These are phyloP conservation scores for Fomitopsis betulina DNA, from an alignment of 1,284 basidiomycete species.

Conservation along the genomic window DNA sequence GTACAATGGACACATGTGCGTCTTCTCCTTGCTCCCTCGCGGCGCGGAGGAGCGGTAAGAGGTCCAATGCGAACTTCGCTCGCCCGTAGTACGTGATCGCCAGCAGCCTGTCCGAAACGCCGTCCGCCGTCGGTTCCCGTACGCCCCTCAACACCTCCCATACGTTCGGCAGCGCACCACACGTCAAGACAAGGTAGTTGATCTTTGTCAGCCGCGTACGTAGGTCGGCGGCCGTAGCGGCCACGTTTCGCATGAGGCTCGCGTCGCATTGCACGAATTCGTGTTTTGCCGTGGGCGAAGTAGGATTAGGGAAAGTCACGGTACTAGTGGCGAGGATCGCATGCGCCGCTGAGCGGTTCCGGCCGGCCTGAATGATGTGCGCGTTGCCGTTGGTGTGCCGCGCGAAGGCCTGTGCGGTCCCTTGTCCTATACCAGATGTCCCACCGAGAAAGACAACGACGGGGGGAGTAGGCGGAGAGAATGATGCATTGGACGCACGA, in stretches of 20 bases:
- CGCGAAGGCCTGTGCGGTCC: slow-evolving; percentile 26
- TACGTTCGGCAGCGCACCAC: slow-evolving; percentile 26
- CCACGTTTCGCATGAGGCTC: slow-evolving; percentile 30
- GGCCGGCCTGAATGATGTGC: slow-evolving; percentile 31
- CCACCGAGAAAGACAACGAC: slow-evolving; percentile 32
- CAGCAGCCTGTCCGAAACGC: slow-evolving; percentile 21
- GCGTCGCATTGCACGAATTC: slow-evolving; percentile 35
- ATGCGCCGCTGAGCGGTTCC: slow-evolving; percentile 31
- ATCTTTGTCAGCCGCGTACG: slow-evolving; percentile 23
- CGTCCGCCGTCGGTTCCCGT: slow-evolving; percentile 13
- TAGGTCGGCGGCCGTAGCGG: slow-evolving; percentile 21
- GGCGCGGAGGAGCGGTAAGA: slow-evolving; percentile 20
- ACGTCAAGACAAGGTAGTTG: slow-evolving; percentile 30
- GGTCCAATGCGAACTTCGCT: slow-evolving; percentile 25
- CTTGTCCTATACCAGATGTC: slow-evolving; percentile 32
- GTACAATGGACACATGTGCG: slow-evolving; percentile 21
- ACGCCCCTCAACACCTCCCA: slow-evolving; percentile 25
- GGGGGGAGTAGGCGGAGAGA: slow-evolving; percentile 18
- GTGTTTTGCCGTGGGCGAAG: slow-evolving; percentile 19
- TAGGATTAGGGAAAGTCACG: slow-evolving; percentile 25
- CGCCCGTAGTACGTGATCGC: slow-evolving; percentile 25
- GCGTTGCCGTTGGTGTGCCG: slow-evolving; percentile 28
- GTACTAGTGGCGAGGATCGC: slow-evolving; percentile 31
- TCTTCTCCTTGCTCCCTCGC: slow-evolving; percentile 15
- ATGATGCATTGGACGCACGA: slow-evolving; percentile 9